These are phyloP conservation scores for Periconia macrospinosa DNA, from an alignment of 2,329 filamentous ascomycete species.

Conservation along the genomic window DNA sequence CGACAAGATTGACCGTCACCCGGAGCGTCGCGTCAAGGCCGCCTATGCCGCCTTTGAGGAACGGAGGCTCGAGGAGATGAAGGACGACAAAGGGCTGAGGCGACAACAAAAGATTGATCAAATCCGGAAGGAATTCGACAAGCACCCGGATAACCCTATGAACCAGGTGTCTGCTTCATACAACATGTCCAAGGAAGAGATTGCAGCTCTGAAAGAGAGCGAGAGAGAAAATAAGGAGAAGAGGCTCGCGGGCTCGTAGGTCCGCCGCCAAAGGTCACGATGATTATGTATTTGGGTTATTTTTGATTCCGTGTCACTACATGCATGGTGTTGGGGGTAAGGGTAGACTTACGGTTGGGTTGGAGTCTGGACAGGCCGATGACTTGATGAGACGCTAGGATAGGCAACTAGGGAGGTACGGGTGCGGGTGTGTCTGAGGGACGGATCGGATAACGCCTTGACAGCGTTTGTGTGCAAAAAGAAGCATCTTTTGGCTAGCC, in stretches of 20 bases:
- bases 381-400: not conserved
- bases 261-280: constrained; percentile 6
- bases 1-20: constrained; percentile 81
- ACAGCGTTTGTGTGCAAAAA: no score
- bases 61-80: constrained; percentile 79
- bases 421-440: no score
- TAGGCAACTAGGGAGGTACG: not conserved
- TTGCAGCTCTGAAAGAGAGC: constrained; percentile 64
- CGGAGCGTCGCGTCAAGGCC: constrained; percentile 83
- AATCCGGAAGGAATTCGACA: constrained; percentile 91
- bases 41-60: constrained; percentile 84
- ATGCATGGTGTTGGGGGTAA: constrained; percentile 11
- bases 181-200: constrained; percentile 77
- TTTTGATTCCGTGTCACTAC: constrained; percentile 2
- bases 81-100: constrained; percentile 77
- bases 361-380: not conserved
- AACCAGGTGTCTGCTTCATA: constrained; percentile 79
- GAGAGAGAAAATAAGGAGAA: constrained; percentile 77
- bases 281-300: not conserved
- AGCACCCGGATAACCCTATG: constrained; percentile 91
- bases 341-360: constrained; percentile 15
- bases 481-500: no score
- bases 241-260: constrained; percentile 53
- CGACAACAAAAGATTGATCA: constrained; percentile 82
- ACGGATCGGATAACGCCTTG: no score